Conservation (phyloP, 2,329 filamentous ascomycete genomes). For the Penicillium frequentans region DNA sequence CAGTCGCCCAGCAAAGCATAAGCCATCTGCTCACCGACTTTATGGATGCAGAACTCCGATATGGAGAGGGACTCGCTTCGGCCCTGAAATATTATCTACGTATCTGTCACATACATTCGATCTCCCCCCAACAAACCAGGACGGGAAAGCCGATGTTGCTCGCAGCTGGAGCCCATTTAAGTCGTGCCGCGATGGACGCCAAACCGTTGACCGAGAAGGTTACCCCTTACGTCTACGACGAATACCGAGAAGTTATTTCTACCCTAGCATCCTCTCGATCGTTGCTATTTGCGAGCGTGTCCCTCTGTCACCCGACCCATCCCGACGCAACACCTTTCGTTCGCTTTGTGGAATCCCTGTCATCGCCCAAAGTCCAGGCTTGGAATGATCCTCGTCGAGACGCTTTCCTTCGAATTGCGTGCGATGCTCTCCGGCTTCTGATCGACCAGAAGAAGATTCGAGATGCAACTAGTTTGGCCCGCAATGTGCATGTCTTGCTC, state of each 20-base stretch:
- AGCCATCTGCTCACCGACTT: slow-evolving; percentile 31
- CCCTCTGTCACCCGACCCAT: slow-evolving; percentile 39
- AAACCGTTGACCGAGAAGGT: slow-evolving; percentile 27
- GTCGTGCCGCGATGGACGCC: slow-evolving; percentile 24
- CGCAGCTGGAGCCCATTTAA: slow-evolving; percentile 26
- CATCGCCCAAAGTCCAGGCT: slow-evolving; percentile 17
- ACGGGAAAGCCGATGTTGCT: slow-evolving; percentile 23
- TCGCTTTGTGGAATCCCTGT: slow-evolving; percentile 25
- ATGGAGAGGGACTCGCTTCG: slow-evolving; percentile 33
- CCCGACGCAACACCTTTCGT: slow-evolving; percentile 35
- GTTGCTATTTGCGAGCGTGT: slow-evolving; percentile 30
- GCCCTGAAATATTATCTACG: slow-evolving; percentile 33
- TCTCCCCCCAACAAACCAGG: slow-evolving; percentile 6
- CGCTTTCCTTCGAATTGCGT: slow-evolving; percentile 32
- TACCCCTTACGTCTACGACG: slow-evolving; percentile 31
- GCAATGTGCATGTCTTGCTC: slow-evolving; percentile 31
- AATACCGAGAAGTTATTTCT: slow-evolving; percentile 28
- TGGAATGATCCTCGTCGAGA: slow-evolving; percentile 25
- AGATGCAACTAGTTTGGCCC: slow-evolving; percentile 31
- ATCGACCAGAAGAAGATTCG: slow-evolving; percentile 31
- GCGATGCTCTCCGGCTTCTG: slow-evolving; percentile 40
- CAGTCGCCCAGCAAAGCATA: slow-evolving; percentile 22
- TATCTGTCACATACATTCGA: slow-evolving; percentile 24
- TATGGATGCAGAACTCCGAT: slow-evolving; percentile 34
- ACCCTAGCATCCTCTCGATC: slow-evolving; percentile 20